Conservation (phyloP, 805 yeast species). For the Candida fluviatilis region DNA sequence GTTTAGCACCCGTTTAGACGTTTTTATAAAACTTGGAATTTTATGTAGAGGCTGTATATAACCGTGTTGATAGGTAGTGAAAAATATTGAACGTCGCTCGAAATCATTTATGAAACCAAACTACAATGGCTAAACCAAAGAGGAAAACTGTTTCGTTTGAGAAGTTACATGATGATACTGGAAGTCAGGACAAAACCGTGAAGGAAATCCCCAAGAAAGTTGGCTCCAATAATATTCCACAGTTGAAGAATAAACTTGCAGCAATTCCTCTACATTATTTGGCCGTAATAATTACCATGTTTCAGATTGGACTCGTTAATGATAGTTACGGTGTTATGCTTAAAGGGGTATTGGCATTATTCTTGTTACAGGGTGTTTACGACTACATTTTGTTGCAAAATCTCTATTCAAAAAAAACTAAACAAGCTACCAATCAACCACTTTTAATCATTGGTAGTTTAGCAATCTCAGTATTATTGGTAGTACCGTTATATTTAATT, state of each 20-base stretch:
- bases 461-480: slow-evolving; percentile 27
- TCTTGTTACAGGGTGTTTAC: slow-evolving; percentile 22
- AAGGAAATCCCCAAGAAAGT: neutral
- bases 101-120: neutral
- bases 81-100: neutral
- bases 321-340: slow-evolving; percentile 19
- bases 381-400: slow-evolving; percentile 14
- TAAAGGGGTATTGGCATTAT: slow-evolving; percentile 21
- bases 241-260: slow-evolving; percentile 10
- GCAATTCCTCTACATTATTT: slow-evolving; percentile 29
- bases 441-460: slow-evolving; percentile 25
- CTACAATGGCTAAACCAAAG: slow-evolving; percentile 6
- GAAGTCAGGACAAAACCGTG: neutral
- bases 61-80: too few species aligned
- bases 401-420: slow-evolving; percentile 6
- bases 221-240: slow-evolving; percentile 8
- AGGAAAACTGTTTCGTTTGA: slow-evolving; percentile 20
- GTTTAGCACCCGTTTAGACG: too few species aligned
- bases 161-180: neutral
- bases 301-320: slow-evolving; percentile 24
- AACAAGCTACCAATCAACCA: slow-evolving; percentile 12
- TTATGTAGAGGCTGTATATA: too few species aligned
- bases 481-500: slow-evolving; percentile 34
- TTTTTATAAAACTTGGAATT: too few species aligned
- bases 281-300: slow-evolving; percentile 24